Base-by-base conservation (phyloP, 2,329 filamentous ascomycete genomes). In the Nannizzia gypsea region DNA sequence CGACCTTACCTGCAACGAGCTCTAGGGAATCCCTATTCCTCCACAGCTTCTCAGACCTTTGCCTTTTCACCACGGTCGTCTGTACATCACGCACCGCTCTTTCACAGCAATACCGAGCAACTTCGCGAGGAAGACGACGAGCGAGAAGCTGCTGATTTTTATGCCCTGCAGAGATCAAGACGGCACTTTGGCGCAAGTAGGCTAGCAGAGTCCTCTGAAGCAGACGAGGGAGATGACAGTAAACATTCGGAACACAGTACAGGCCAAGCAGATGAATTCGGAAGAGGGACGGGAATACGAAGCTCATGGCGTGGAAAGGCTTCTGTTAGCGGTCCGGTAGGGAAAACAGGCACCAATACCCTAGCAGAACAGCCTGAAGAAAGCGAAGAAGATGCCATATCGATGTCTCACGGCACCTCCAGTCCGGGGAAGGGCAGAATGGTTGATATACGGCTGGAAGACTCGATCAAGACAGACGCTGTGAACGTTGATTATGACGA, bases 121-220 rank as follows among this genome's bases (percentile, higher is more conserved):
- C 93, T 95, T 64, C 85, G 88, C 63, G 91, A 96, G 73, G 89
- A 95, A 69, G 91, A 96, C 64, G 92, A 97, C 63, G 91, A 93
- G 71, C 87, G 89, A 67, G 90, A 96, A 73, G 86, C 89, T 67
- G 89, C 95, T n/a, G 93, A 97, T 73, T 85, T 93, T 65, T 95
- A 91, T 73, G 92, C 92, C 4, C 78, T 99, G 60, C 91, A 97
- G 73, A 83, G 87, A 66, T 97, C 92, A 65, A 83, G 93, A 66
- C 83, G 91, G 54, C 89, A 96, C 61, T 92, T 96, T 69, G 89
- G 90, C 13, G 85, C 86, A 13, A 90, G 88, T 72, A 84, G 88
- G 66, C 76, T 96, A 56, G 89, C 88, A 40, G 90, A 95, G 65
- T 96, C 90, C 63, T 86, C 87, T 1, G 91, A 95, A 66, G 83